Evolutionary conservation across 257 asterid genomes (phyloP), one percentile per base, ranked within the genome.

Genomic region (Nicotiana obtusifolia): DNA sequence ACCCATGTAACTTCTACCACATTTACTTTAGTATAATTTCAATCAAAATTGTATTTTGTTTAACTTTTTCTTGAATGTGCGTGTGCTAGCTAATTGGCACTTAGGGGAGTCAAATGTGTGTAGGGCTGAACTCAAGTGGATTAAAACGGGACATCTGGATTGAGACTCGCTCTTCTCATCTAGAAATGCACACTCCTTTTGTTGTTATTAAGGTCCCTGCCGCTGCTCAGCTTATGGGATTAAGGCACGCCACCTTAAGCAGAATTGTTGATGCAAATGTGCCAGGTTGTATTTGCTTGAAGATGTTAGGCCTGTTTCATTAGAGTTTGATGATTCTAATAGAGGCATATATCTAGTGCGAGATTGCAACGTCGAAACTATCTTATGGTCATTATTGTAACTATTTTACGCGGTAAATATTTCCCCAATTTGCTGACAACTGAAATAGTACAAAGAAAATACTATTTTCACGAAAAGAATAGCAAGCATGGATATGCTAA

Each of bases 1-100:
- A 81, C 68, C 84, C 82, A 75, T 77, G 47, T 85, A 80, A 52
- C 81, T 86, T 80, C 82, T 75, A 86, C 75, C 33, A 80, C 78
- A 71, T 71, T 71, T 62, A 11, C 60, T 41, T 33, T 69, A 35
- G 20, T 67, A 61, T 62, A 81, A 69, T 69, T 54, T 24, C 24
- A 81, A 57, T 81, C 20, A 81, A 69, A 81, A 69, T 59, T 31
- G 41, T 33, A 35, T 35, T 44, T 59, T 7, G 35, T 61, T 10
- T 11, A 59, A 15, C 15, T 69, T 78, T 16, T 22, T n/a, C 69
- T 26, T 31, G 15, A 15, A 57, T 33, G 1, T 35, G 20, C 19
- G 19, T 35, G 17, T 67, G 30, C 19, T 26, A 33, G 53, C 0
- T 66, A 66, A 66, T 17, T 33, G 9, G 28, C 7, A 19, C 53